These are phyloP conservation scores for Pancytospora philotis DNA, from an alignment of 371 early-diverging fungal species.

Conservation along the genomic window DNA sequence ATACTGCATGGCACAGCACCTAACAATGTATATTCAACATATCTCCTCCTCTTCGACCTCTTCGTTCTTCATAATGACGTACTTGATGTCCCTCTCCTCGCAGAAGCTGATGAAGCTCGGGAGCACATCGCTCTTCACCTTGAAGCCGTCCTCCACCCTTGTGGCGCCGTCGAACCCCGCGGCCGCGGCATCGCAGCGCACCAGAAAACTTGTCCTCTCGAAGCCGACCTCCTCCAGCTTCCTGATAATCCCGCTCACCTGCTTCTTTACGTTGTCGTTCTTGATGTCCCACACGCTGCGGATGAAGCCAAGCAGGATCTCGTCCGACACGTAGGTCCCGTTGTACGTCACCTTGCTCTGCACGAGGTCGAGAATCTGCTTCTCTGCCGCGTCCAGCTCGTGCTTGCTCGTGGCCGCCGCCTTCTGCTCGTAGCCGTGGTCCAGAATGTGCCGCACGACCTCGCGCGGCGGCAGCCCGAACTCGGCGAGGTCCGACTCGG, in stretches of 20 bases:
- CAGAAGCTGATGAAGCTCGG: conserved; percentile 22
- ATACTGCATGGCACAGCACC: background rate
- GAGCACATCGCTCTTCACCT: conserved; percentile 19
- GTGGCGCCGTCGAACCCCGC: conserved; percentile 10
- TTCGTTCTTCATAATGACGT: conserved; percentile 13
- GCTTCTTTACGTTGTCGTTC: conserved; percentile 39
- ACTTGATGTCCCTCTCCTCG: conserved; percentile 11
- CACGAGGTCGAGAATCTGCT: conserved; percentile 44
- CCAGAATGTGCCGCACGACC: conserved; percentile 48
- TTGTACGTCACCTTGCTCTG: conserved; percentile 31
- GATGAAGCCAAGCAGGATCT: conserved; percentile 27
- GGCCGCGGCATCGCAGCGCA: conserved; percentile 14
- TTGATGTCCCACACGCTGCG: conserved; percentile 28
- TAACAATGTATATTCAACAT: conserved; percentile 14
- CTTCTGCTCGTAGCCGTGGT: conserved; percentile 50
- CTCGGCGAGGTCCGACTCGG: conserved; percentile 22
- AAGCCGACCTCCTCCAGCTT: conserved; percentile 47
- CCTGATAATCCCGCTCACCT: conserved; percentile 46
- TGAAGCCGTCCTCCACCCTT: background rate
- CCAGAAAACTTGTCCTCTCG: conserved; percentile 31
- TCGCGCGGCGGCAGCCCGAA: conserved; percentile 15
- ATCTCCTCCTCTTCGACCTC: conserved; percentile 38
- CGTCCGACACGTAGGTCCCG: conserved; percentile 12
- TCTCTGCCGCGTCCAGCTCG: conserved; percentile 42
- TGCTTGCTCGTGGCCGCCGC: conserved; percentile 43